Evolutionary conservation across 345 rosid species (phyloP).

Genomic region (Populus alba): DNA sequence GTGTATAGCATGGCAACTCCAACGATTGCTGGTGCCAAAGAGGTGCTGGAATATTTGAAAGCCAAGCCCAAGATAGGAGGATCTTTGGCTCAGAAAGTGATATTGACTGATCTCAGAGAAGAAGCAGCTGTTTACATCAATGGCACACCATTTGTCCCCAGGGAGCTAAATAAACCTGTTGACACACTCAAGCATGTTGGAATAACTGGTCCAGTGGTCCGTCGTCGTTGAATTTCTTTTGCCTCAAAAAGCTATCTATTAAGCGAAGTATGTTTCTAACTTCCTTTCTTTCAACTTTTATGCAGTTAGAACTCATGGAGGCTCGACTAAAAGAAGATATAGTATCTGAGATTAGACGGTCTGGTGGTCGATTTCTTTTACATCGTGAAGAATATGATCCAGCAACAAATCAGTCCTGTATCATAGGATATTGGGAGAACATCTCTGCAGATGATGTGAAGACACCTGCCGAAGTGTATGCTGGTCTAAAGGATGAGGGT

Average conservation of each 20-base stretch:
- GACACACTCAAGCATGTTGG: slow-evolving; percentile 92
- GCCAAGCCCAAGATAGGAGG: slow-evolving; percentile 59
- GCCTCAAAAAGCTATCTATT: not conserved
- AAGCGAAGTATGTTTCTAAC: slow-evolving; percentile 5
- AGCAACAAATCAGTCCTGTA: slow-evolving; percentile 64
- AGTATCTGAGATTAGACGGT: slow-evolving; percentile 59
- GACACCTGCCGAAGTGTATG: slow-evolving; percentile 89
- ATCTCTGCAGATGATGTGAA: slow-evolving; percentile 74
- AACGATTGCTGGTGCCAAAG: slow-evolving; percentile 75
- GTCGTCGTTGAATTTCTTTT: slow-evolving; percentile 20
- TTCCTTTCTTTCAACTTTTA: slow-evolving; percentile 13
- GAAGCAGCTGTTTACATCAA: slow-evolving; percentile 92
- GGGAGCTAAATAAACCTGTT: slow-evolving; percentile 88
- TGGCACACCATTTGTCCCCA: slow-evolving; percentile 84
- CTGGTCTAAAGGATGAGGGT: slow-evolving; percentile 63
- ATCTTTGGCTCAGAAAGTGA: slow-evolving; percentile 44
- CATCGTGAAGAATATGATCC: slow-evolving; percentile 91
- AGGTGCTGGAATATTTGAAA: slow-evolving; percentile 79
- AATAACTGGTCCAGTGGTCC: slow-evolving; percentile 82
- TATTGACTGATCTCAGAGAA: slow-evolving; percentile 86
- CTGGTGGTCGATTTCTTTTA: slow-evolving; percentile 83
- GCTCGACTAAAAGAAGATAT: slow-evolving; percentile 89
- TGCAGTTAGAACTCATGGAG: slow-evolving; percentile 88
- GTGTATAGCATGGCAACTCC: slow-evolving; percentile 99
- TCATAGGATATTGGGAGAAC: slow-evolving; percentile 93